A percentile compares a stretch with the other conserved stretches of the same genome.
Evolutionary conservation across 2,329 filamentous ascomycete genomes (phyloP).

Genomic region (Dryadomyces quercivorus): DNA sequence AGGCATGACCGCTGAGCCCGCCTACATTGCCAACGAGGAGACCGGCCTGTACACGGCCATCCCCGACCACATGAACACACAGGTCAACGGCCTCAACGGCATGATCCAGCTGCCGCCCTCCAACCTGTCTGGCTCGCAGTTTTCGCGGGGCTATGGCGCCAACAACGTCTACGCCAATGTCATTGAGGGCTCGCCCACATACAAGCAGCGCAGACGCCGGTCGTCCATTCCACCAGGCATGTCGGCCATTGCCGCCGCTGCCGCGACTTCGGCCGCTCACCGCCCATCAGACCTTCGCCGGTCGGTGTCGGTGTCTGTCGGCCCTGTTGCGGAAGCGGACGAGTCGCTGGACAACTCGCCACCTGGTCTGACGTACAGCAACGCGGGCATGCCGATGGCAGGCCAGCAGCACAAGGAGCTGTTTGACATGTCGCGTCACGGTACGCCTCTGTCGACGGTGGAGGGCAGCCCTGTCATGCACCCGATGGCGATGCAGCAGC

Average conservation of each 20-base stretch:
- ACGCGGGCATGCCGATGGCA: constrained; percentile 50
- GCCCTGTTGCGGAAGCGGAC: constrained; percentile 68
- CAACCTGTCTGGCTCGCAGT: constrained; percentile 70
- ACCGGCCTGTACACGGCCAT: constrained; percentile 92
- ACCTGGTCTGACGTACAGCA: constrained; percentile 61
- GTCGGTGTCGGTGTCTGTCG: constrained; percentile 80
- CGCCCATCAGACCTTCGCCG: constrained; percentile 82
- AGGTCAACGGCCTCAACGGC: constrained; percentile 65
- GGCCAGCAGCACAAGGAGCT: constrained; percentile 66
- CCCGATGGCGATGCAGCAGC: constrained; percentile 47
- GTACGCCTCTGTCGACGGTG: constrained; percentile 76
- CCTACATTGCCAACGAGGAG: constrained; percentile 97
- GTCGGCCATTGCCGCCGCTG: constrained; percentile 50
- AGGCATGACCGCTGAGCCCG: constrained; percentile 72
- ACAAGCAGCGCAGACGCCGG: constrained; percentile 90
- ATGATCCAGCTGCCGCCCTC: constrained; percentile 86
- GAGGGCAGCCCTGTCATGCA: constrained; percentile 72
- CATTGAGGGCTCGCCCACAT: constrained; percentile 94
- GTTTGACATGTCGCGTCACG: constrained; percentile 74
- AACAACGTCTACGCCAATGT: constrained; percentile 79
- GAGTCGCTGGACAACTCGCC: constrained; percentile 71
- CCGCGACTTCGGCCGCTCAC: constrained; percentile 36
- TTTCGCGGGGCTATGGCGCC: constrained; percentile 56
- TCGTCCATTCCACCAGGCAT: constrained; percentile 82
- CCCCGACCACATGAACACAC: constrained; percentile 64